Percentiles rank a stretch among this genome's conserved stretches.
phyloP scores from a whole-genome alignment of 2,329 filamentous ascomycete genomes.

The Scopulariopsis brevicaulis region DNA sequence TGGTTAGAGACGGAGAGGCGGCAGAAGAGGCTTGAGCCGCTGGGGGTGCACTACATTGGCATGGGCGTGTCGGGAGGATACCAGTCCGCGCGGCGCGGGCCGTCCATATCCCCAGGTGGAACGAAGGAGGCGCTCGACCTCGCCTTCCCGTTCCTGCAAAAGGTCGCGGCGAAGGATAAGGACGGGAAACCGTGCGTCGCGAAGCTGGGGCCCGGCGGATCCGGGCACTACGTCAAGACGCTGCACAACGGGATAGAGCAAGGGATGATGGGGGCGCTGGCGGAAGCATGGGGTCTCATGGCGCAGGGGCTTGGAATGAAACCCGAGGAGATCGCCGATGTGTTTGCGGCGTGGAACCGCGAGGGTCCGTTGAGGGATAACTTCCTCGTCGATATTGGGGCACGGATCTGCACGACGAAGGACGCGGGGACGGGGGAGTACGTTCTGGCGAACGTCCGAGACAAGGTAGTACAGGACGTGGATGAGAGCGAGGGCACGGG shows the following conservation, averaged over 20 bases:
- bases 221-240: constrained; percentile 67
- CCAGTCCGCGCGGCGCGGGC: constrained; percentile 53
- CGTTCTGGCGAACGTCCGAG: constrained; percentile 50
- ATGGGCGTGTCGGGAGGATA: constrained; percentile 61
- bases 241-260: constrained; percentile 66
- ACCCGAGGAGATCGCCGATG: constrained; percentile 47
- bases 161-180: constrained; percentile 50
- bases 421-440: constrained; percentile 26
- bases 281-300: constrained; percentile 56
- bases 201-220: constrained; percentile 47
- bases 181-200: constrained; percentile 48
- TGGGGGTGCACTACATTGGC: constrained; percentile 54
- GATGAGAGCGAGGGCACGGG: constrained; percentile 57
- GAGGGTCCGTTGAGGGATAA: constrained; percentile 44
- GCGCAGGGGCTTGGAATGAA: constrained; percentile 42
- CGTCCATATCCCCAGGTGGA: constrained; percentile 56
- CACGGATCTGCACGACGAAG: constrained; percentile 44
- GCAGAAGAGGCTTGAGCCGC: constrained; percentile 41
- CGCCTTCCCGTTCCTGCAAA: constrained; percentile 48
- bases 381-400: constrained; percentile 52
- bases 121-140: constrained; percentile 43
- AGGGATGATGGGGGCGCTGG: constrained; percentile 54
- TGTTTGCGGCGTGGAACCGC: constrained; percentile 49
- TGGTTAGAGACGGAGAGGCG: constrained; percentile 52
- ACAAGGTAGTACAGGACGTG: constrained; percentile 62